Evolutionary conservation across 345 rosid genomes (phyloP).

Genomic region (Eucalyptus melliodora): DNA sequence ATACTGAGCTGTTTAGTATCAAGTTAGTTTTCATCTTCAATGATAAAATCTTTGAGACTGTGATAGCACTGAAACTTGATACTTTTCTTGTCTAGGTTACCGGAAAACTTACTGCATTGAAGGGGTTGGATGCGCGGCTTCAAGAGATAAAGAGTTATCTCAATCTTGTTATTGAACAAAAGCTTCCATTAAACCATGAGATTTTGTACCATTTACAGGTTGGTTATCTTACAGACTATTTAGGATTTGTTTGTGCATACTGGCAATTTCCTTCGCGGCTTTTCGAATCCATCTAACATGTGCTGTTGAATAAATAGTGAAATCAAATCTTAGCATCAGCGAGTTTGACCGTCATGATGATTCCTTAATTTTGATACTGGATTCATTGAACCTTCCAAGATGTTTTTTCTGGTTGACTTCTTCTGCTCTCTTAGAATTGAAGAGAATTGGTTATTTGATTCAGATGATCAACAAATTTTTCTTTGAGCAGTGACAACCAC

Average conservation of each 20-base stretch:
- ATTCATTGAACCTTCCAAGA: background rate
- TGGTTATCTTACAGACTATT: background rate
- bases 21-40: background rate
- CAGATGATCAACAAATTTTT: background rate
- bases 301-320: background rate
- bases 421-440: background rate
- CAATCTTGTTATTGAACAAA: constrained; percentile 65
- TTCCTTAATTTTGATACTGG: background rate
- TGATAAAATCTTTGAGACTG: background rate
- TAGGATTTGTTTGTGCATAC: background rate
- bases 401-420: background rate
- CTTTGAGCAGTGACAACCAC: background rate
- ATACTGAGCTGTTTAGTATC: background rate
- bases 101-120: constrained; percentile 64
- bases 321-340: background rate
- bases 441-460: background rate
- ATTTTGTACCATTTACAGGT: constrained; percentile 81
- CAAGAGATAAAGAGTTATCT: constrained; percentile 53
- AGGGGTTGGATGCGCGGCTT: constrained; percentile 69
- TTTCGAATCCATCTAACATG: background rate
- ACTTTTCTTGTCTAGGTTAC: constrained; percentile 32
- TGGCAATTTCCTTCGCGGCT: background rate
- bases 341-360: background rate
- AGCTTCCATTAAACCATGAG: constrained; percentile 71
- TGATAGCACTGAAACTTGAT: background rate